Percentiles rank a stretch among this genome's conserved stretches.
phyloP scores from a whole-genome alignment of 129 eudicot genomes.

The Flaveria trinervia region DNA sequence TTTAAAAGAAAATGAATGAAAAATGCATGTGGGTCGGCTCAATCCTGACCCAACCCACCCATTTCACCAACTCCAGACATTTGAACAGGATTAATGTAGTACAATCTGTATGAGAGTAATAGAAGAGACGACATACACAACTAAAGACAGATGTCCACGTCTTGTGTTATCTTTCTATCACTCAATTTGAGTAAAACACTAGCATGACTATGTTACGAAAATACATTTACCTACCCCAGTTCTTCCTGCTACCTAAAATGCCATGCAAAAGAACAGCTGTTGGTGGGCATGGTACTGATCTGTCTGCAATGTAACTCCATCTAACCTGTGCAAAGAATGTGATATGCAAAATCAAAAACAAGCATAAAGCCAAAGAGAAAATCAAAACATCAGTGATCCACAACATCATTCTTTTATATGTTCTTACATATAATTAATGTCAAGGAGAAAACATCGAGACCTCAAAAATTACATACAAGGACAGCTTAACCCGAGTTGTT shows the following conservation, averaged over 20 bases:
- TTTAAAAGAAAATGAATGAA: not conserved
- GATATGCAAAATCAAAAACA: conserved; percentile 5
- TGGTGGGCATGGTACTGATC: conserved; percentile 73
- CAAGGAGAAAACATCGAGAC: not conserved
- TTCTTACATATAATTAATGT: not conserved
- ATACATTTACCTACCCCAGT: conserved; percentile 67
- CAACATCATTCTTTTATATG: conserved; percentile 21
- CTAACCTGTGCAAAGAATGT: conserved; percentile 39
- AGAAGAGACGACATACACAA: conserved; percentile 21
- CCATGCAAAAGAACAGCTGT: conserved; percentile 98
- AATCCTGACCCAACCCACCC: not conserved
- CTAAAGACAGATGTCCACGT: conserved; percentile 16
- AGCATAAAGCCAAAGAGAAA: not conserved
- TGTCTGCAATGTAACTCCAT: conserved; percentile 89
- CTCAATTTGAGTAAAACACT: conserved; percentile 58
- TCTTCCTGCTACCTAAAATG: conserved; percentile 93
- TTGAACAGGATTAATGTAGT: conserved; percentile 42
- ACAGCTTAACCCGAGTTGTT: not conserved
- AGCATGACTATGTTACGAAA: conserved; percentile 20
- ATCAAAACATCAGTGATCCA: not conserved
- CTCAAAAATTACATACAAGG: not conserved
- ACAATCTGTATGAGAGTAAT: conserved; percentile 78
- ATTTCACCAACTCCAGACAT: not conserved
- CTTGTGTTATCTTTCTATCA: conserved; percentile 58
- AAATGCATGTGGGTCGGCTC: not conserved